A percentile compares a stretch with the other conserved stretches of the same genome.
Evolutionary conservation across 2,329 filamentous ascomycete species (phyloP).

Genomic region (Nectriaceae sp.): DNA sequence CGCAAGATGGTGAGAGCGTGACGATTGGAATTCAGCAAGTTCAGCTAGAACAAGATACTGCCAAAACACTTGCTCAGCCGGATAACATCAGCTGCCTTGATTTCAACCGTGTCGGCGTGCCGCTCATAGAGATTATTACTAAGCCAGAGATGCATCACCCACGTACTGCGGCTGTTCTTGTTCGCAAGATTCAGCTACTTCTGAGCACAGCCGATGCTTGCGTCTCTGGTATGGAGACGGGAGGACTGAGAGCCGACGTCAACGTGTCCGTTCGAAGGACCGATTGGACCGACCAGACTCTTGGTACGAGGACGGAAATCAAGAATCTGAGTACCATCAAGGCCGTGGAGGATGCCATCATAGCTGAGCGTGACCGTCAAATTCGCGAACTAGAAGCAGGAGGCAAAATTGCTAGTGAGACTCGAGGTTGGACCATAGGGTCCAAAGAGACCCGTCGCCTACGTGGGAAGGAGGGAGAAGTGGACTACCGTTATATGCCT

Average conservation of each 20-base stretch:
- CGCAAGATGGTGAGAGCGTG: slow-evolving; percentile 70
- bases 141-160: slow-evolving; percentile 86
- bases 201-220: slow-evolving; percentile 82
- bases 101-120: slow-evolving; percentile 89
- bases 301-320: slow-evolving; percentile 93
- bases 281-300: slow-evolving; percentile 41
- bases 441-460: slow-evolving; percentile 78
- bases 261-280: slow-evolving; percentile 82
- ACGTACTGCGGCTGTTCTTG: slow-evolving; percentile 82
- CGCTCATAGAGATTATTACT: slow-evolving; percentile 94
- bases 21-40: slow-evolving; percentile 86
- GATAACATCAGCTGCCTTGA: slow-evolving; percentile 78
- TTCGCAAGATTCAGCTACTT: slow-evolving; percentile 83
- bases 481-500: slow-evolving; percentile 98
- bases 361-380: slow-evolving; percentile 87
- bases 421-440: slow-evolving; percentile 87
- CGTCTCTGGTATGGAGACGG: slow-evolving; percentile 89
- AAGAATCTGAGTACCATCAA: slow-evolving; percentile 97
- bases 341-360: slow-evolving; percentile 90
- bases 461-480: slow-evolving; percentile 92
- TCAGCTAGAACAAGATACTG: slow-evolving; percentile 97
- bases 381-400: slow-evolving; percentile 78
- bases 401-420: slow-evolving; percentile 78
- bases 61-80: slow-evolving; percentile 83
- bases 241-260: slow-evolving; percentile 88